Evolutionary conservation across 345 rosid species (phyloP), one percentile per base, ranked within the genome.

Genomic region (Brassica juncea): DNA sequence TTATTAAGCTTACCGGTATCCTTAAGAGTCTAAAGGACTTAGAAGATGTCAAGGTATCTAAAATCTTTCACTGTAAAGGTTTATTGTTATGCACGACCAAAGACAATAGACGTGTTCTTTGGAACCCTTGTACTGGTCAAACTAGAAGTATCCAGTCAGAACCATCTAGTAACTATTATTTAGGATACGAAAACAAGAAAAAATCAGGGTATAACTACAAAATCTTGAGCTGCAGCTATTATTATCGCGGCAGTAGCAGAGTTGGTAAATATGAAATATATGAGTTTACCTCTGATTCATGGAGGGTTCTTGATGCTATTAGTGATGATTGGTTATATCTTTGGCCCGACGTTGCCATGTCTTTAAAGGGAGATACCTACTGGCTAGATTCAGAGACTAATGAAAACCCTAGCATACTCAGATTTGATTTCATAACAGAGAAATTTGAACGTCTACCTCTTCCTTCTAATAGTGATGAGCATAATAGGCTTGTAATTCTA

Each of bases 251-350:
- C 59, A 16, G 16, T 54, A 15, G 0, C 59, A 16, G 3, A 15
- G 59, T 6, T 54, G 8, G 59, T 15, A 54, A 6, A 2, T 54
- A 14, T 47, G 72, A 28, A 27, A 47, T 68, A 16, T 68, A 47
- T 14, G 55, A 67, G 54, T 64, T 64, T 32, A 34, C 15, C 27
- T n/a, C 68, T n/a, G 68, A 32, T 64, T 64, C 68, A 64, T 64
- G 68, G 47, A 64, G 47, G 68, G 47, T 8, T 64, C 47, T 15
- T 54, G 19, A 15, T 54, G 59, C 8, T 16, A 54, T 6, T 54
- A 54, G 23, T 54, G 9, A 15, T 54, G 23, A 54, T 15, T 54
- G 8, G 8, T 1, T 3, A 54, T 15, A 6, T 54, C 23, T 15
- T 54, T 54, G 3, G 23, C 21, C 16, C 59, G 57, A 49, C 6